Conservation (phyloP, 352 stramenopile species). For the Phytophthora boehmeriae region DNA sequence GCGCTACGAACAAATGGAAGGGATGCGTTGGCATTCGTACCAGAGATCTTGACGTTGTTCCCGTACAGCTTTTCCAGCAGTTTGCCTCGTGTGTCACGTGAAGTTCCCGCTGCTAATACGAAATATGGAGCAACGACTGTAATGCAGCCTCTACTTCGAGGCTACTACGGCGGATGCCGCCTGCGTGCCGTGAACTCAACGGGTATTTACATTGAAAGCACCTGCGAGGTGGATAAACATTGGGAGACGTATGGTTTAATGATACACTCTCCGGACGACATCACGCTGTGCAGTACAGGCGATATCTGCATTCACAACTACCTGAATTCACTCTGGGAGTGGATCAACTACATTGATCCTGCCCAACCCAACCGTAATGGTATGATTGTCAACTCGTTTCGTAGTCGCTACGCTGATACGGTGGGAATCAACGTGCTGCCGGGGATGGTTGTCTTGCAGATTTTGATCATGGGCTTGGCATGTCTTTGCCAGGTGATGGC, state of each 20-base stretch:
- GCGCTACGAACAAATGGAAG: conserved; percentile 14
- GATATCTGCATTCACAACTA: conserved; percentile 31
- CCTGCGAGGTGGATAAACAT: conserved; percentile 10
- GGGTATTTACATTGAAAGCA: conserved; percentile 27
- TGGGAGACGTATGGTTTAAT: conserved; percentile 29
- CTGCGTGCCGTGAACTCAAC: conserved; percentile 24
- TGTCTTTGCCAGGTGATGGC: conserved; percentile 33
- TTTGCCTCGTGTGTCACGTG: conserved; percentile 10
- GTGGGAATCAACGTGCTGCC: conserved; percentile 26
- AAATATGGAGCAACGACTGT: conserved; percentile 16
- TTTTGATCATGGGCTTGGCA: conserved; percentile 21
- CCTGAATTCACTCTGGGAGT: conserved; percentile 34
- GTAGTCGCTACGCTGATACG: conserved; percentile 22
- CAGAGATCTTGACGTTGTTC: conserved; percentile 26
- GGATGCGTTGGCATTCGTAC: conserved; percentile 16
- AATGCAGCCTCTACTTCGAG: conserved; percentile 22
- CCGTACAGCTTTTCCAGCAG: conserved; percentile 31
- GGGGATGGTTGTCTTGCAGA: conserved; percentile 29
- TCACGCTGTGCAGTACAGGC: conserved; percentile 25
- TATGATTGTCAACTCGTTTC: conserved; percentile 25
- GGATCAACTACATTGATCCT: conserved; percentile 7
- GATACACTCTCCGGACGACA: conserved; percentile 28
- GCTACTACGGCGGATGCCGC: conserved; percentile 29
- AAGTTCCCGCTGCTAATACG: conserved; percentile 2
- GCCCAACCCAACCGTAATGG: conserved; percentile 9